phyloP scores from a whole-genome alignment of 225 moss, liverwort and hornwort species.

The Marchantia polymorpha region DNA sequence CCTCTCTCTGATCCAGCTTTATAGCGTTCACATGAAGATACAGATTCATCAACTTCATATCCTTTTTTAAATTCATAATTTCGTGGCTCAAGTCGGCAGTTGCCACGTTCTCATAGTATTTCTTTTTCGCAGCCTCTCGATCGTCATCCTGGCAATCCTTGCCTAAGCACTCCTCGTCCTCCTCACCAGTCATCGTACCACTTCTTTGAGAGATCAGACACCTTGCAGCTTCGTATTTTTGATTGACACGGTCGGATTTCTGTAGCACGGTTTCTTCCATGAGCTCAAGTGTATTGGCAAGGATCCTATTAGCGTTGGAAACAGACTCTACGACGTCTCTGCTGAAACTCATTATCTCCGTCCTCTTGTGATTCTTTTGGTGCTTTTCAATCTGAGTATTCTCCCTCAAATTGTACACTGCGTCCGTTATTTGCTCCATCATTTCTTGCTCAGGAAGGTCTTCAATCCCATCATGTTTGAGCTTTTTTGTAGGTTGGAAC shows the following conservation, averaged over 20 bases:
- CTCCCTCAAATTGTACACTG: not conserved
- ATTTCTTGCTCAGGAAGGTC: not conserved
- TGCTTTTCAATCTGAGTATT: not conserved
- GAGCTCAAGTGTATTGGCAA: not conserved
- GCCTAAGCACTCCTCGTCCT: not conserved
- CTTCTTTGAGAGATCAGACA: not conserved
- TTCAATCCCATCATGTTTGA: not conserved
- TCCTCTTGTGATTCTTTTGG: not conserved
- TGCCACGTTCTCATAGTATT: not conserved
- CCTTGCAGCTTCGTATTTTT: not conserved
- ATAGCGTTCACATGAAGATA: slow-evolving; percentile 2
- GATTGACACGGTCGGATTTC: not conserved
- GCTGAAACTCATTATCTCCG: not conserved
- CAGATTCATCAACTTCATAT: not conserved
- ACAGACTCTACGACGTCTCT: not conserved
- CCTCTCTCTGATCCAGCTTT: slow-evolving; percentile 8
- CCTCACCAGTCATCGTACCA: not conserved
- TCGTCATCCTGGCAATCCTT: not conserved
- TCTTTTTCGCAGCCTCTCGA: not conserved
- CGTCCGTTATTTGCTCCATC: not conserved
- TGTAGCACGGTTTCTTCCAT: not conserved
- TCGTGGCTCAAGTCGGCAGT: not conserved
- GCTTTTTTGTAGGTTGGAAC: not conserved
- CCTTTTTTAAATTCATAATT: slow-evolving; percentile 3
- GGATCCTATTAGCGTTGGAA: not conserved